Base-by-base conservation (phyloP, 345 rosid species). In the Reutealis trisperma region DNA sequence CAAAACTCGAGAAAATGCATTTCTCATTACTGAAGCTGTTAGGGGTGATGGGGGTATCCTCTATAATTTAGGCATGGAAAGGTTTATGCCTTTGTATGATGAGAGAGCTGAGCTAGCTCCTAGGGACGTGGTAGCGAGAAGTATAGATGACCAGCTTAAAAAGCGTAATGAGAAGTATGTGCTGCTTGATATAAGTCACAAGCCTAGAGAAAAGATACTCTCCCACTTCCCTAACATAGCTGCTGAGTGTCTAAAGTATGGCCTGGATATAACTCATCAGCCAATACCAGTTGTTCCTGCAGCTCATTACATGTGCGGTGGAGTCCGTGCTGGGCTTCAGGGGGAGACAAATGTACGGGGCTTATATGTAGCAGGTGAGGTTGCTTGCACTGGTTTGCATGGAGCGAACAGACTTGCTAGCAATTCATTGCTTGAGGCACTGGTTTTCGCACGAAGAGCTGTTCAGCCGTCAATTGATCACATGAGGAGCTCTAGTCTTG, bases 271-370 rank as follows among this genome's bases (percentile, higher is more conserved):
- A 75, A 93, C 98, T 30, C 66, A 47, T 13, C 87, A 92, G 72
- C 94, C 98, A 52, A 92, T 93, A 63, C 98, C 98, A 0, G 95
- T 92, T 27, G 98, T 93, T 63, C 98, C 99, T 32, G 98, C 99
- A 37, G 98, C 99, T 13, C 98, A 96, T 81, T 96, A 96, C 90
- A 91, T 96, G 90, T 93, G 99, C 58, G 99, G 98, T 70, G 99
- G 98, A 70, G 98, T 96, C 71, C 94, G 92, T 8, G 91, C 97
- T 64, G 96, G 96, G 79, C 88, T 96, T 19, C 92, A 91, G 70
- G 99, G 98, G 2, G 98, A 95, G 82, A 95, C 98, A 54, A 93
- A 95, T 75, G 96, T 95, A 37, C 81, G 41, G 55, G 99, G 99
- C 58, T 87, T 95, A 70, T 95, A 89, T 75, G 99, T 93, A 78